These are phyloP conservation scores for Mycena olivaceomarginata DNA, from an alignment of 768 basidiomycete genomes.

Conservation along the genomic window DNA sequence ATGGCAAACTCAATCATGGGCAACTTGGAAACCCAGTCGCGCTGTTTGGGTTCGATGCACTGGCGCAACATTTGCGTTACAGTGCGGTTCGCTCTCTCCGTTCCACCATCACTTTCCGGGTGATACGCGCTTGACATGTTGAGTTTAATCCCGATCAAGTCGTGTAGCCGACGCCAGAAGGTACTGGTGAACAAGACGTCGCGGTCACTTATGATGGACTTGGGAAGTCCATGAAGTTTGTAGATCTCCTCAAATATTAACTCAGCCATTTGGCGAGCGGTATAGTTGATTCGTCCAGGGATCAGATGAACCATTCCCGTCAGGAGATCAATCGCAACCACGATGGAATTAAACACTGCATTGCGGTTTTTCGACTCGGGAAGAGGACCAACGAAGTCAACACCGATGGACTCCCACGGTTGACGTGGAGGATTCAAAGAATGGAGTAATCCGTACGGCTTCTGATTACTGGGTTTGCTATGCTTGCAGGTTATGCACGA, in stretches of 20 bases:
- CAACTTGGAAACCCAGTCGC: too few species aligned
- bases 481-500: neutral
- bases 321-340: neutral
- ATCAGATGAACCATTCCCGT: conserved; percentile 7
- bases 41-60: too few species aligned
- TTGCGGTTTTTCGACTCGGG: conserved; percentile 2
- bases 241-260: conserved; percentile 3
- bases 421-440: neutral
- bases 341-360: neutral
- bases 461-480: neutral
- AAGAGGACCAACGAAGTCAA: neutral
- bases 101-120: neutral
- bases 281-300: conserved; percentile 2
- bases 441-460: neutral
- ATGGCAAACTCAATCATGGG: too few species aligned
- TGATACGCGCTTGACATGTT: conserved; percentile 3
- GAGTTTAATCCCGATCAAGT: neutral
- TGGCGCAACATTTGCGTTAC: too few species aligned
- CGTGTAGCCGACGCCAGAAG: conserved; percentile 1
- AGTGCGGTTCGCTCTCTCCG: too few species aligned
- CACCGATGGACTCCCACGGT: neutral
- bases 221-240: neutral
- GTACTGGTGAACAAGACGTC: conserved; percentile 4
- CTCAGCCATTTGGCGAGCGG: neutral
- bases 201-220: neutral